Percentiles rank a stretch among this genome's conserved stretches.
These are phyloP conservation scores for Diospyros lotus DNA, from an alignment of 148 eudicot genomes.

Conservation along the genomic window DNA sequence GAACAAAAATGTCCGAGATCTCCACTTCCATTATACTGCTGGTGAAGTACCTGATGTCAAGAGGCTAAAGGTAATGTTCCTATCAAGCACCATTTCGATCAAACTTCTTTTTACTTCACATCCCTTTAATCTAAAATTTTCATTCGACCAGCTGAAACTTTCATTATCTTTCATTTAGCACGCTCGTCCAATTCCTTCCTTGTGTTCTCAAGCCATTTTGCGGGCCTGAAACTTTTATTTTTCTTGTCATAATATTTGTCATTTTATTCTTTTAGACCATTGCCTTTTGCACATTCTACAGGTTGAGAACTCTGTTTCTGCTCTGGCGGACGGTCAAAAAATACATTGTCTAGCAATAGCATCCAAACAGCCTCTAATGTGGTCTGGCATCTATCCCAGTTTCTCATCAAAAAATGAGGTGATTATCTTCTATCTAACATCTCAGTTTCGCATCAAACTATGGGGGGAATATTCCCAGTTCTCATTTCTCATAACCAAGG, in stretches of 20 bases:
- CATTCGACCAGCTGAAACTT: not conserved
- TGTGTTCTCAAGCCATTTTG: not conserved
- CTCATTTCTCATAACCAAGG: no score
- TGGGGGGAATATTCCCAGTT: no score
- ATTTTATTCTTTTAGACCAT: not conserved
- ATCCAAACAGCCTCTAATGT: conserved; percentile 29
- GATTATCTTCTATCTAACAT: conserved; percentile 8
- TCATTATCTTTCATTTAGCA: not conserved
- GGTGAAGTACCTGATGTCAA: conserved; percentile 23
- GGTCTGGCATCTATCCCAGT: conserved; percentile 53
- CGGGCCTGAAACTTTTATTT: not conserved
- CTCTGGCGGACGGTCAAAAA: conserved; percentile 11
- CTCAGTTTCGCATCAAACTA: not conserved
- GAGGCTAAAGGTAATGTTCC: conserved; percentile 29
- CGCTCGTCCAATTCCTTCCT: not conserved
- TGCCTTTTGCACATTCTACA: conserved; percentile 9
- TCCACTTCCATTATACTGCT: conserved; percentile 13
- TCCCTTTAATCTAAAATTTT: not conserved
- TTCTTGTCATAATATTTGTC: not conserved
- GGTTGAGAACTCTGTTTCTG: conserved; percentile 23
- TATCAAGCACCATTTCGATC: not conserved
- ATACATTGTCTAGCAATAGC: conserved; percentile 10
- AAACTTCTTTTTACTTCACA: no score
- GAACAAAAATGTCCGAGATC: conserved; percentile 10
- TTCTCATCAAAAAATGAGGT: conserved; percentile 50